A percentile compares a stretch with the other conserved stretches of the same genome.
Conservation (phyloP, 257 asterid species). For the Cordia subcordata region DNA sequence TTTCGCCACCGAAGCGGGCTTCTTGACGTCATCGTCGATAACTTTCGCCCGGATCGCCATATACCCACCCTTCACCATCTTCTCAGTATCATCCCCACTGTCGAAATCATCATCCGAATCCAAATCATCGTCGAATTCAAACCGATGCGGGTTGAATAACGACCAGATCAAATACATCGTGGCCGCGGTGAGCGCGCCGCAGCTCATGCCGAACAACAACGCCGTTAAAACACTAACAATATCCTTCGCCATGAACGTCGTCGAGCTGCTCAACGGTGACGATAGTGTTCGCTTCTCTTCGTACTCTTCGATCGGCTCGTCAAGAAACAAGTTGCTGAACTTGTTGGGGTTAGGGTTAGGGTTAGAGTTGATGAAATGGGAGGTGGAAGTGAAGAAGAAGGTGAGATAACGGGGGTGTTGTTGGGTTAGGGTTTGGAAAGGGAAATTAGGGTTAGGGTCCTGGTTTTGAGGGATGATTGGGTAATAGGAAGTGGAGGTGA, state of each 20-base stretch:
- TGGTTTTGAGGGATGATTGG: slow-evolving; percentile 24
- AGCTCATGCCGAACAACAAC: slow-evolving; percentile 55
- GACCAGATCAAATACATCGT: slow-evolving; percentile 52
- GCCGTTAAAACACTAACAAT: slow-evolving; percentile 64
- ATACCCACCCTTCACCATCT: slow-evolving; percentile 34
- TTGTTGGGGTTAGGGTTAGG: background rate
- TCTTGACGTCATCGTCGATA: background rate
- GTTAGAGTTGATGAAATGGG: background rate
- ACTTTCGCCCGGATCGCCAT: slow-evolving; percentile 26
- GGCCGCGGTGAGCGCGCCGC: slow-evolving; percentile 62
- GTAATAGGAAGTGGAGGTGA: slow-evolving; percentile 38
- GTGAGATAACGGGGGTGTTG: background rate
- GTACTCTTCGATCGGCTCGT: background rate
- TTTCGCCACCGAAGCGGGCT: background rate
- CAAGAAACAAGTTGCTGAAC: background rate
- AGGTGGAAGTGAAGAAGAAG: background rate
- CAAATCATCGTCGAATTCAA: slow-evolving; percentile 22
- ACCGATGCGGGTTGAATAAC: slow-evolving; percentile 38
- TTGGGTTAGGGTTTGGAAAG: background rate
- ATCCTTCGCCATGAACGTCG: slow-evolving; percentile 49
- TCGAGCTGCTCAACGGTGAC: slow-evolving; percentile 37
- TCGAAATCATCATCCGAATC: slow-evolving; percentile 40
- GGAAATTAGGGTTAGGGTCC: slow-evolving; percentile 6
- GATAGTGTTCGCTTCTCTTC: slow-evolving; percentile 1
- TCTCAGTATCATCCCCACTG: slow-evolving; percentile 36